Percentiles rank a stretch among this genome's conserved stretches.
Conservation (phyloP, 164 flowering plant species). For the Liriodendron chinense region DNA sequence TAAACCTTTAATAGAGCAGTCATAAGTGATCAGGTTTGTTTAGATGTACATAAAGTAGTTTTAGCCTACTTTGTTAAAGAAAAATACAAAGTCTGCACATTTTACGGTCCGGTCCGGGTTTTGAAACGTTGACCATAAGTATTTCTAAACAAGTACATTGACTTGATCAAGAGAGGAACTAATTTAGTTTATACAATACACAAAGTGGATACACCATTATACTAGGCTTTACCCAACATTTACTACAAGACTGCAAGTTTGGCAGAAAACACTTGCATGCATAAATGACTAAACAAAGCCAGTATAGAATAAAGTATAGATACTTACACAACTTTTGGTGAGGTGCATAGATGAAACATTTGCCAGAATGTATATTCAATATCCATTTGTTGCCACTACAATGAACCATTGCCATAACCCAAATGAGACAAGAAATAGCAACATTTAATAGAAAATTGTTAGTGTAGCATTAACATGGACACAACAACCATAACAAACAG, state of each 20-base stretch:
- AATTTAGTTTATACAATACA: background rate
- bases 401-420: constrained; percentile 18
- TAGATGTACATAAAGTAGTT: too few relatives aligned
- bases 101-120: too few relatives aligned
- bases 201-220: background rate
- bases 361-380: constrained; percentile 99
- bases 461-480: background rate
- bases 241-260: background rate
- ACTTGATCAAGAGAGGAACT: background rate
- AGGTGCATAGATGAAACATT: constrained; percentile 97
- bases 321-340: constrained; percentile 98
- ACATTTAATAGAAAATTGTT: background rate
- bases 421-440: constrained; percentile 1
- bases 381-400: constrained; percentile 99
- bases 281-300: background rate
- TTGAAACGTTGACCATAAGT: background rate
- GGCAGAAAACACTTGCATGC: background rate
- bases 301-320: constrained; percentile 4
- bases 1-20: background rate
- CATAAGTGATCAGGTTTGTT: too few relatives aligned
- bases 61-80: too few relatives aligned
- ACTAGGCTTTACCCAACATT: background rate
- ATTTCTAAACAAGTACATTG: background rate
- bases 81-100: too few relatives aligned
- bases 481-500: background rate